A percentile compares a stretch with the other conserved stretches of the same genome.
Conservation (phyloP, 768 basidiomycete genomes). For the Macrolepiota dolichaula region DNA sequence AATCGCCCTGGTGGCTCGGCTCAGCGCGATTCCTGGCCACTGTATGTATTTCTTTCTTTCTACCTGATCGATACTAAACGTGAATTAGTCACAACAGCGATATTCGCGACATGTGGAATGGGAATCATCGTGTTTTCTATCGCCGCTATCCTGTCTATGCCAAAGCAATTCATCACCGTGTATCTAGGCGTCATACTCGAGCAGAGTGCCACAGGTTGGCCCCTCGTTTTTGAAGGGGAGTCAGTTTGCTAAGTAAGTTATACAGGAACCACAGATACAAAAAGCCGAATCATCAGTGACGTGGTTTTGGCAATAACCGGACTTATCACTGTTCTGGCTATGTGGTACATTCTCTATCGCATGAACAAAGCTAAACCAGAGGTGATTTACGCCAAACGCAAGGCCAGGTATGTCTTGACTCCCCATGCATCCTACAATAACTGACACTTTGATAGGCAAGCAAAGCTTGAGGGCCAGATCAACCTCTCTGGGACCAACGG, state of each 20-base stretch:
- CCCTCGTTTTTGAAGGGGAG: neutral
- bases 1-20: conserved; percentile 71
- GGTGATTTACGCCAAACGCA: conserved; percentile 68
- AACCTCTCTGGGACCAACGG: neutral
- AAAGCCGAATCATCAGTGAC: conserved; percentile 65
- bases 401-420: conserved; percentile 49
- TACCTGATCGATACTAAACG: neutral
- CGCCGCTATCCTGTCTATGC: conserved; percentile 80
- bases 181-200: conserved; percentile 85
- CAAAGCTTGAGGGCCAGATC: neutral
- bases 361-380: conserved; percentile 68
- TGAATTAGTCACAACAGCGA: conserved; percentile 72
- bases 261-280: conserved; percentile 34
- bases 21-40: conserved; percentile 85
- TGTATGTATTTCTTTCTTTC: conserved; percentile 46
- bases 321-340: conserved; percentile 68
- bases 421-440: neutral
- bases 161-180: conserved; percentile 90
- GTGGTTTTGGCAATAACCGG: conserved; percentile 64
- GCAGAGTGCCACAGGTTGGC: conserved; percentile 35
- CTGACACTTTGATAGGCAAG: neutral
- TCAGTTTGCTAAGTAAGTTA: neutral
- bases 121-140: conserved; percentile 69
- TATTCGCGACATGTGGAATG: conserved; percentile 91
- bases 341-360: conserved; percentile 78